Evolutionary conservation across 208 protist genomes (phyloP).

Genomic region (Trypanosoma scelopori): DNA sequence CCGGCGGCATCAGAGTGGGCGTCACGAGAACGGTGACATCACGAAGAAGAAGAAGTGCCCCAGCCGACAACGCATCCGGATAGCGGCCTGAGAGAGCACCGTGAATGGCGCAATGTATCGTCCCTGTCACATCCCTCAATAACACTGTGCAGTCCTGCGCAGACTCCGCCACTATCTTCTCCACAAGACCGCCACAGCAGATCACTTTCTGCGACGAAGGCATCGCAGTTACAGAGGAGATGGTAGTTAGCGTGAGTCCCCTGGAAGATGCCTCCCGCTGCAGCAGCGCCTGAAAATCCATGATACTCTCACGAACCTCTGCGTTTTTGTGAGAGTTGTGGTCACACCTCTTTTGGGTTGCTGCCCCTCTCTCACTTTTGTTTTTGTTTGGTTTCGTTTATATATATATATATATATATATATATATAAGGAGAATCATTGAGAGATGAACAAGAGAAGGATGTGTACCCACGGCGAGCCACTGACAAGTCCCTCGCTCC

Average conservation of each 20-base stretch:
- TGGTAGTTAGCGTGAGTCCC: constrained; percentile 44
- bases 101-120: constrained; percentile 73
- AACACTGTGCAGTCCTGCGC: constrained; percentile 75
- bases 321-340: no score
- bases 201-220: constrained; percentile 59
- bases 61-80: constrained; percentile 62
- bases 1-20: constrained; percentile 49
- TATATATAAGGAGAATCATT: no score
- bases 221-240: constrained; percentile 36
- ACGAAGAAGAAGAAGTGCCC: constrained; percentile 67
- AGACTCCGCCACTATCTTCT: constrained; percentile 70
- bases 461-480: no score
- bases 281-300: constrained; percentile 64
- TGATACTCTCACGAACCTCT: constrained; percentile 9
- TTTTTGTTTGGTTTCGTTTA: no score
- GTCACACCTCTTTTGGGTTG: no score
- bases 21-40: constrained; percentile 66
- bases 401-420: no score
- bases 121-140: constrained; percentile 60
- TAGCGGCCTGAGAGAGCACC: constrained; percentile 72
- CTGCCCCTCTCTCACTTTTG: no score
- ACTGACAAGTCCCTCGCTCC: no score
- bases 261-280: constrained; percentile 49
- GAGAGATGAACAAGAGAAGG: no score
- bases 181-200: constrained; percentile 79